Percentiles rank a stretch among this genome's conserved stretches.
Evolutionary conservation across 1,139 yeast species (phyloP).

Genomic region (Arxiozyma bovina): DNA sequence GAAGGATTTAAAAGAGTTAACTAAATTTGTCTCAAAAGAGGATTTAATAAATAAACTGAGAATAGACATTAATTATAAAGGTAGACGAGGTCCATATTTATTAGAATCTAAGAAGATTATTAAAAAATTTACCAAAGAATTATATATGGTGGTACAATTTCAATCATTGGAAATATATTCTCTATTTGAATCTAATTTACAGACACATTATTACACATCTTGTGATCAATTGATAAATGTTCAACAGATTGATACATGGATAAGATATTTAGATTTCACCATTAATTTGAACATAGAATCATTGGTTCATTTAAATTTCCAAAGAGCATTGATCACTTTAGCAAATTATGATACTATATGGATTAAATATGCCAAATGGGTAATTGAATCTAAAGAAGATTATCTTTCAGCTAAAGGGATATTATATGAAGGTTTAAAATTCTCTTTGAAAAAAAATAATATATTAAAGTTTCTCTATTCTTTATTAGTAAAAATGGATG

Average conservation of each 20-base stretch:
- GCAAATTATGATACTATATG: slow-evolving; percentile 29
- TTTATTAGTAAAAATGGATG: slow-evolving; percentile 17
- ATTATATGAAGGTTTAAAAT: slow-evolving; percentile 16
- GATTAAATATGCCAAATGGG: slow-evolving; percentile 28
- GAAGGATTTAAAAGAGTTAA: slow-evolving; percentile 28
- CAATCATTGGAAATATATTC: slow-evolving; percentile 27
- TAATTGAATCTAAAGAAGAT: slow-evolving; percentile 21
- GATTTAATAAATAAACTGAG: slow-evolving; percentile 31
- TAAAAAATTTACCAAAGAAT: slow-evolving; percentile 26
- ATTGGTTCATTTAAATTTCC: slow-evolving; percentile 24
- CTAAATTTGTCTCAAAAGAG: slow-evolving; percentile 19
- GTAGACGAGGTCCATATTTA: slow-evolving; percentile 26
- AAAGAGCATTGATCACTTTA: slow-evolving; percentile 25
- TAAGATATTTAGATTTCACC: slow-evolving; percentile 23
- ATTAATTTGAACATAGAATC: slow-evolving; percentile 16
- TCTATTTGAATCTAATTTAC: slow-evolving; percentile 27
- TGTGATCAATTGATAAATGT: slow-evolving; percentile 21
- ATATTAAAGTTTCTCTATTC: slow-evolving; percentile 20
- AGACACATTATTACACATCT: slow-evolving; percentile 22
- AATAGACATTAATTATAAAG: slow-evolving; percentile 18
- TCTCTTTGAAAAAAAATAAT: slow-evolving; percentile 19
- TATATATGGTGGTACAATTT: slow-evolving; percentile 26
- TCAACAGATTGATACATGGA: slow-evolving; percentile 24
- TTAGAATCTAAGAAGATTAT: slow-evolving; percentile 25
- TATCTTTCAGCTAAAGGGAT: slow-evolving; percentile 20